Evolutionary conservation across 305 asterid species (phyloP), one percentile per base, ranked within the genome.

Genomic region (Nicotiana rustica): DNA sequence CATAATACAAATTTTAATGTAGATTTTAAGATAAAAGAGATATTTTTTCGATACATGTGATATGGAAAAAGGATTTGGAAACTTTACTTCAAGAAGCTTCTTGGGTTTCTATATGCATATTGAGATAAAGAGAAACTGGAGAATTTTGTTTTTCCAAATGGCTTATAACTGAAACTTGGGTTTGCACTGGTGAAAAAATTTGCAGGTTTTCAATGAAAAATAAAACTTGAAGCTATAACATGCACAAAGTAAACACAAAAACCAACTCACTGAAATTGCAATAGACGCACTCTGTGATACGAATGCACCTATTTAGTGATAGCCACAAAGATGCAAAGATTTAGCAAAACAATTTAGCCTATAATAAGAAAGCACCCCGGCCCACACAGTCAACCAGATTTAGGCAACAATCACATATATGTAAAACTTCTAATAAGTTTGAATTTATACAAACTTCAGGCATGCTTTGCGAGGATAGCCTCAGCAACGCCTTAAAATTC

Each of bases 401-500:
- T 29, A 29, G 70, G 18, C 19, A 29, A 29, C 70, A 65, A 41
- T n/a, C 36, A 13, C 70, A 5, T 65, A 12, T 29, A 65, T 13
- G 70, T 65, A 41, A 29, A 25, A 33, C 36, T 65, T 65, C 70
- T 14, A 13, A 8, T 29, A 10, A 13, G 70, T 25, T 29, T 25
- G 33, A 25, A 65, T 65, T 12, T 9, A 62, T 35, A 64, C 38
- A 15, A 18, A 29, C 73, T 82, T 80, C 84, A 93, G 76, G 86
- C 73, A 83, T 90, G 86, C 82, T 92, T 95, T 62, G 97, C 86
- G 0, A 95, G 82, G 79, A 93, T 91, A 62, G 92, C 87, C 89
- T 93, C 97, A 15, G 92, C 97, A n/a, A 93, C 98, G 12, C 95
- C 95, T 85, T 92, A 93, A 73, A 25, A 25, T 25, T 25, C 29